phyloP scores from a whole-genome alignment of 805 yeast species.

The Lachancea mirantina region DNA sequence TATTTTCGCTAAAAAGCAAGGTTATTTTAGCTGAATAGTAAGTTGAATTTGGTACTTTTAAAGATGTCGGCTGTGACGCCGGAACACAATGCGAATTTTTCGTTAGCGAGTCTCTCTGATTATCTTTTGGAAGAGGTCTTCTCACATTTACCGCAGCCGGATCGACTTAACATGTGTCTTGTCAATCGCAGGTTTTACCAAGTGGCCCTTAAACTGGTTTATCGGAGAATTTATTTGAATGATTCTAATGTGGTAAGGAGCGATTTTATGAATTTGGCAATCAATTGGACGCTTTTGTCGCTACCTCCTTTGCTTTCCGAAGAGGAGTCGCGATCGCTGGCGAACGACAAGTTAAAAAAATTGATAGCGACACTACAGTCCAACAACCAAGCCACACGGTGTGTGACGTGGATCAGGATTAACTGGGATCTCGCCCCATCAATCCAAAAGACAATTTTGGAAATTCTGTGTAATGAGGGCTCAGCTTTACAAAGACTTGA shows the following conservation, averaged over 20 bases:
- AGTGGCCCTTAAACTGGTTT: slow-evolving; percentile 29
- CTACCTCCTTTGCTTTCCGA: slow-evolving; percentile 24
- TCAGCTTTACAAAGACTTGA: slow-evolving; percentile 31
- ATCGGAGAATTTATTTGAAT: slow-evolving; percentile 35
- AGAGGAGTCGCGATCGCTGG: slow-evolving; percentile 23
- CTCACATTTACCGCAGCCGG: slow-evolving; percentile 32
- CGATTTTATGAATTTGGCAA: slow-evolving; percentile 30
- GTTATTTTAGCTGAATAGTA: too few relatives aligned
- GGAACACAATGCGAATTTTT: too few relatives aligned
- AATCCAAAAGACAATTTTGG: slow-evolving; percentile 28
- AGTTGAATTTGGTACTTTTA: too few relatives aligned
- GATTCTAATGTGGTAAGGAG: slow-evolving; percentile 36
- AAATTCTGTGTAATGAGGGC: slow-evolving; percentile 24
- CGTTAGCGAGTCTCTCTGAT: slow-evolving; percentile 26
- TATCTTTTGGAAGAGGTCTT: slow-evolving; percentile 27
- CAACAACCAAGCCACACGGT: slow-evolving; percentile 19
- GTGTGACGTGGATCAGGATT: slow-evolving; percentile 34
- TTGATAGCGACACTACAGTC: slow-evolving; percentile 25
- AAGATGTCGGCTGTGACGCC: too few relatives aligned
- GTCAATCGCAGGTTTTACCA: slow-evolving; percentile 26
- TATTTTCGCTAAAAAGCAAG: too few relatives aligned
- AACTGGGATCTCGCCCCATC: slow-evolving; percentile 37
- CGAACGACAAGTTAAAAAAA: slow-evolving; percentile 25
- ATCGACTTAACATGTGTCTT: slow-evolving; percentile 24
- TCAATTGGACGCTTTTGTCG: slow-evolving; percentile 34